These are phyloP conservation scores for Rhytidhysteron rufulum DNA, from an alignment of 2,329 filamentous ascomycete genomes.

Conservation along the genomic window DNA sequence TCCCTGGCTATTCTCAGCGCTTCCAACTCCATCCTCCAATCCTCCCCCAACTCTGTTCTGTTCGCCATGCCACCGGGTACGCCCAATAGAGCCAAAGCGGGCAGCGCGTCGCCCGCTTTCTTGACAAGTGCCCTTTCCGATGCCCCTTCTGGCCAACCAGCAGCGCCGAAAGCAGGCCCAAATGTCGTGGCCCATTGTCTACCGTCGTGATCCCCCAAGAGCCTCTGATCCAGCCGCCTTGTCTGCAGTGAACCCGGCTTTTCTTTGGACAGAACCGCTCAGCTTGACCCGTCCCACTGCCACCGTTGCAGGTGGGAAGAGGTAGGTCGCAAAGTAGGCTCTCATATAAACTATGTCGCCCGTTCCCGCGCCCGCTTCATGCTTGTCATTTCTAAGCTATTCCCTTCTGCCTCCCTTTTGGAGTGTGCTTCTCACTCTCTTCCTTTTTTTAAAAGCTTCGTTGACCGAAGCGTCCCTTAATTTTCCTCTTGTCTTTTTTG, in stretches of 20 bases:
- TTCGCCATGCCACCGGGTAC: conserved; percentile 8
- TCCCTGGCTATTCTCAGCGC: conserved; percentile 18
- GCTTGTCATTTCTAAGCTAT: conserved; percentile 20
- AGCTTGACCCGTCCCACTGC: conserved; percentile 24
- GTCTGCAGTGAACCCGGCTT: conserved; percentile 6
- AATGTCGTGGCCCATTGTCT: conserved; percentile 33
- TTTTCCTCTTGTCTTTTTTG: conserved; percentile 17
- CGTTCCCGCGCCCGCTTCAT: conserved; percentile 24
- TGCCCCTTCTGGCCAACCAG: conserved; percentile 23
- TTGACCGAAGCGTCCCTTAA: conserved; percentile 44
- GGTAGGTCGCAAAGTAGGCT: conserved; percentile 19
- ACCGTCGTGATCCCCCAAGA: conserved; percentile 27
- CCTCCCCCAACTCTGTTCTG: conserved; percentile 15
- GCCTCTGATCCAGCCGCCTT: conserved; percentile 10
- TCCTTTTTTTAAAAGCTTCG: conserved; percentile 29
- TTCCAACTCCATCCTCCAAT: conserved; percentile 29
- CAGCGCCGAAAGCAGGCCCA: conserved; percentile 12
- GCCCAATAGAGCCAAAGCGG: conserved; percentile 20
- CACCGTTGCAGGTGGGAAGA: conserved; percentile 19
- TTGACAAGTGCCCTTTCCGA: conserved; percentile 10
- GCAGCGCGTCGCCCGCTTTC: conserved; percentile 17
- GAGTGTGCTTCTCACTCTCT: conserved; percentile 19
- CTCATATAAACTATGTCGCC: conserved; percentile 30
- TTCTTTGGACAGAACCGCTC: conserved; percentile 28
- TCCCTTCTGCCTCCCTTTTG: conserved; percentile 30